Evolutionary conservation across 164 flowering plant species (phyloP), one percentile per base, ranked within the genome.

Genomic region (Vitis amurensis): DNA sequence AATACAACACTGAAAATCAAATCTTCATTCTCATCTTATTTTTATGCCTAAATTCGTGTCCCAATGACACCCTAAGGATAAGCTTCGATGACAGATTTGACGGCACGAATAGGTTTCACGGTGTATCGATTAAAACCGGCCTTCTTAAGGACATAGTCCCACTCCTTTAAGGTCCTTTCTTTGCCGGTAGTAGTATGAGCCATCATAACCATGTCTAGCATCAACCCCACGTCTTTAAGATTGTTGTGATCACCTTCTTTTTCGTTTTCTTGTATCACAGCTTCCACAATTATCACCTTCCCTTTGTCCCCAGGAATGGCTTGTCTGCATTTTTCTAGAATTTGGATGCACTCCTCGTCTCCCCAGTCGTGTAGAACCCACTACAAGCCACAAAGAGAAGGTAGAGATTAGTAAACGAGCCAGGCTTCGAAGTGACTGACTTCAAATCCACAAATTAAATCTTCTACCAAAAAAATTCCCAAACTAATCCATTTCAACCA

Each of bases 171-270:
- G 19, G 83, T 88, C 73, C 93, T 79, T 62, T 88, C 91, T 77
- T 82, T 87, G 17, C 89, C 93, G 0, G 51, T 71, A 29, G 60
- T 76, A 3, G 89, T 87, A 57, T 83, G 85, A 49, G 87, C 87
- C 88, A 91, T 75, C 91, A 91, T 88, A 68, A 74, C 79, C 90
- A 91, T 79, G 72, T 91, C 97, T 1, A 89, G 71, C 78, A 76
- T 75, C 73, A 88, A 59, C 29, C 81, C 75, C 65, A 73, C 84
- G 50, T 74, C 78, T 12, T 70, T 71, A 2, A 80, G 66, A 61
- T 72, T 71, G 10, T 70, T 31, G 6, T 31, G 3, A 5, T 2
- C 44, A 31, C 44, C 63, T 1, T 79, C 75, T 4, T 66, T 80
- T 0, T 67, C 76, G 0, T 57, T 78, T 56, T 80, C 87, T 2